These are phyloP conservation scores for Eucalyptus erythrocorys DNA, from an alignment of 345 rosid genomes.

Conservation along the genomic window DNA sequence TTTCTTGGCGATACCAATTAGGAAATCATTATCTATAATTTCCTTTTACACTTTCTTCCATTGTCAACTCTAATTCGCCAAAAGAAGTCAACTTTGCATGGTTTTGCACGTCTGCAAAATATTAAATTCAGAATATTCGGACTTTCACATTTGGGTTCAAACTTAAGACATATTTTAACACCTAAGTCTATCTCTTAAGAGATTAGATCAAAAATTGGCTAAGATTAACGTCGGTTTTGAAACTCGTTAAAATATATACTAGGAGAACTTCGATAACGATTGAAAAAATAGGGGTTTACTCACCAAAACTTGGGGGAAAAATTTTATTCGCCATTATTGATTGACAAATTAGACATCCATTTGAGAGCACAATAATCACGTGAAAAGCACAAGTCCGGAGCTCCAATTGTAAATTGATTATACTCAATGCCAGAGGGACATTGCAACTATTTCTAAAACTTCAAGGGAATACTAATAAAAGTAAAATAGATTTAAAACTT, in stretches of 20 bases:
- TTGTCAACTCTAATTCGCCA: no score
- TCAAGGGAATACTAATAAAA: not conserved
- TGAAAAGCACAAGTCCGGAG: not conserved
- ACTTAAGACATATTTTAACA: no score
- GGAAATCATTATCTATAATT: no score
- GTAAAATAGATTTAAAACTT: accelerated
- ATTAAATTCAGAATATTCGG: no score
- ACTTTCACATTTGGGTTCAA: no score
- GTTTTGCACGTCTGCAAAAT: no score
- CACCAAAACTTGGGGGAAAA: not conserved
- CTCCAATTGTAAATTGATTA: not conserved
- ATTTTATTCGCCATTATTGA: not conserved
- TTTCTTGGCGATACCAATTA: no score
- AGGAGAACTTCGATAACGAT: not conserved
- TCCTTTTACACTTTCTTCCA: no score
- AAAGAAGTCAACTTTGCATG: no score
- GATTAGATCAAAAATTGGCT: not conserved
- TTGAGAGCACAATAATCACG: not conserved
- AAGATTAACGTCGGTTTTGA: not conserved
- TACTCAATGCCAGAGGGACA: not conserved
- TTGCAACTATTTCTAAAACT: not conserved
- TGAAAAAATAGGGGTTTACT: not conserved
- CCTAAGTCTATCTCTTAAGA: no score
- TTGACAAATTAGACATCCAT: not conserved
- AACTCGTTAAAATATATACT: not conserved